Evolutionary conservation across 1,139 yeast species (phyloP).

Genomic region (Candida glucosophila): DNA sequence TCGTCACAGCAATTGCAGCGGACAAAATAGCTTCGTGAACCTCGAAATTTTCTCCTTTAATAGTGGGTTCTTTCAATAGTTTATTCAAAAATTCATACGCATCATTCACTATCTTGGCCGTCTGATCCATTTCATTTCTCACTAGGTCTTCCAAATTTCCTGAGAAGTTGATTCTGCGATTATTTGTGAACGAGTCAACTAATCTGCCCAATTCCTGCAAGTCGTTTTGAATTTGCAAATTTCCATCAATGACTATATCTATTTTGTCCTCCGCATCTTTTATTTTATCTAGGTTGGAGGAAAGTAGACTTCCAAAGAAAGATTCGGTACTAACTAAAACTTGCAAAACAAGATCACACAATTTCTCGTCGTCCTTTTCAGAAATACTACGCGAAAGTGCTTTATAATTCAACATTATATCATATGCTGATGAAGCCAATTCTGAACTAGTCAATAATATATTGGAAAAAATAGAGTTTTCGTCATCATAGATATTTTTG

Average conservation of each 20-base stretch:
- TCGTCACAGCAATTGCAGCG: conserved; percentile 76
- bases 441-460: conserved; percentile 63
- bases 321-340: conserved; percentile 55
- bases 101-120: conserved; percentile 59
- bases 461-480: conserved; percentile 45
- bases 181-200: conserved; percentile 47
- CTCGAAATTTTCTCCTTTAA: conserved; percentile 54
- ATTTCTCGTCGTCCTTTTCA: conserved; percentile 44
- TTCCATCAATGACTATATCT: conserved; percentile 69
- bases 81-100: conserved; percentile 57
- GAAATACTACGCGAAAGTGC: conserved; percentile 55
- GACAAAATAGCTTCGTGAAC: conserved; percentile 71
- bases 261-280: conserved; percentile 59
- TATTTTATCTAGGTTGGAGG: conserved; percentile 41
- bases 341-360: conserved; percentile 43
- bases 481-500: conserved; percentile 44
- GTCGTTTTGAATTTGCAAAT: conserved; percentile 63
- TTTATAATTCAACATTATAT: conserved; percentile 60
- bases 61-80: conserved; percentile 46
- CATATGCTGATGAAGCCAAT: conserved; percentile 57
- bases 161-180: conserved; percentile 30
- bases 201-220: conserved; percentile 51
- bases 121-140: conserved; percentile 61
- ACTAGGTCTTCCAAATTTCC: conserved; percentile 66
- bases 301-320: conserved; percentile 53